Evolutionary conservation across 352 stramenopile genomes (phyloP).

Genomic region (Phytophthora brassicae): DNA sequence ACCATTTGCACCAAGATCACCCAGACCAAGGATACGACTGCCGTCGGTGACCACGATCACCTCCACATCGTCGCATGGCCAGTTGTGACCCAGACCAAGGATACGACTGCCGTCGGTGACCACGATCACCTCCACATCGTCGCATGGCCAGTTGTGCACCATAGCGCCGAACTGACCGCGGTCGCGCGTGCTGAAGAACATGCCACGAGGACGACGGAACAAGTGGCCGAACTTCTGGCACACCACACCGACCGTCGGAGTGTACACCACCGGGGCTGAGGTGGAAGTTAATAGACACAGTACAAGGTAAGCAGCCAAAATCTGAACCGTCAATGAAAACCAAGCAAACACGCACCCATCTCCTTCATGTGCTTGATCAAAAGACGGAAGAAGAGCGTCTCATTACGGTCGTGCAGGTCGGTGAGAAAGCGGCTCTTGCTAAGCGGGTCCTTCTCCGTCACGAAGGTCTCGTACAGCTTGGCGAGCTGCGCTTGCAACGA

Average conservation of each 20-base stretch:
- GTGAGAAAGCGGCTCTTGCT: constrained; percentile 93
- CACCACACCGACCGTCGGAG: constrained; percentile 94
- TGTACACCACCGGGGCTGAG: constrained; percentile 96
- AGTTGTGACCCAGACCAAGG: constrained; percentile 94
- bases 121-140: constrained; percentile 97
- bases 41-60: constrained; percentile 98
- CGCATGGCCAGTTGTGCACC: constrained; percentile 96
- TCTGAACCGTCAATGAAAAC: too few species aligned
- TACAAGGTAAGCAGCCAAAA: too few species aligned
- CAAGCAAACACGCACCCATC: constrained; percentile 73
- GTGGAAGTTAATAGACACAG: constrained; percentile 1
- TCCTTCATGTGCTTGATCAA: constrained; percentile 91
- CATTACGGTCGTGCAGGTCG: constrained; percentile 95
- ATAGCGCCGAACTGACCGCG: constrained; percentile 86
- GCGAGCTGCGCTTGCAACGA: constrained; percentile 70
- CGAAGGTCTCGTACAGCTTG: constrained; percentile 77
- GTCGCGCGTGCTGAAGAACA: constrained; percentile 96
- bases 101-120: constrained; percentile 97
- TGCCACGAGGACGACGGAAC: constrained; percentile 90
- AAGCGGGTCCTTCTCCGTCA: constrained; percentile 76
- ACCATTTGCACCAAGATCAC: constrained; percentile 96
- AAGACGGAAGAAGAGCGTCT: constrained; percentile 95
- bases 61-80: constrained; percentile 95
- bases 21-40: constrained; percentile 95
- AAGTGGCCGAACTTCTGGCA: constrained; percentile 91